These are phyloP conservation scores for Trypanosoma platydactyli DNA, from an alignment of 208 protist genomes.

Conservation along the genomic window DNA sequence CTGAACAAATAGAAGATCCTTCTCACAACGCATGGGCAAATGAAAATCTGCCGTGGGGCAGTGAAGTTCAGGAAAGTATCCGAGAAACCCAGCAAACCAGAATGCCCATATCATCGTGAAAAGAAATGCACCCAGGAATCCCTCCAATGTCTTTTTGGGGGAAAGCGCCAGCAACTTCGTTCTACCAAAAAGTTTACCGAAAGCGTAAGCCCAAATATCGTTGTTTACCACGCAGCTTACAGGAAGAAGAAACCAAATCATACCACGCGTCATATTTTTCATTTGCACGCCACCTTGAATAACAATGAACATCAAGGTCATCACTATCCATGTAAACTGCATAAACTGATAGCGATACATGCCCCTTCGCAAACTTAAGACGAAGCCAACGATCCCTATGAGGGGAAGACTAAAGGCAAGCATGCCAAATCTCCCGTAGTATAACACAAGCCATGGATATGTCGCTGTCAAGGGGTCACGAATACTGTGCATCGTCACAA, in stretches of 20 bases:
- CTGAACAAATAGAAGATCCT: constrained; percentile 76
- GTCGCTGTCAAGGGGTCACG: constrained; percentile 61
- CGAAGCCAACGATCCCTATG: constrained; percentile 86
- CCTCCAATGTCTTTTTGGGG: constrained; percentile 93
- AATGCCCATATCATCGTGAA: constrained; percentile 90
- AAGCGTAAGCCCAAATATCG: constrained; percentile 91
- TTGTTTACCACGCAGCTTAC: constrained; percentile 90
- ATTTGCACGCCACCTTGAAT: constrained; percentile 64
- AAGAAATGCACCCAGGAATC: constrained; percentile 88
- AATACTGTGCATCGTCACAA: constrained; percentile 42
- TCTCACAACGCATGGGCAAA: constrained; percentile 52
- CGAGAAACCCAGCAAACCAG: constrained; percentile 90
- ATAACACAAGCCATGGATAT: constrained; percentile 43
- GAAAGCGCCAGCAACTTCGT: constrained; percentile 81
- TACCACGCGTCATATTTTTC: constrained; percentile 86
- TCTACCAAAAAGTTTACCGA: constrained; percentile 91
- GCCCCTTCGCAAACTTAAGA: constrained; percentile 78
- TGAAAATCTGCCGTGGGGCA: constrained; percentile 82
- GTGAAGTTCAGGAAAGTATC: constrained; percentile 84
- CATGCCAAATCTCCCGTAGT: constrained; percentile 66
- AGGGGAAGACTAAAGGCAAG: constrained; percentile 61
- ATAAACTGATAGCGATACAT: constrained; percentile 93
- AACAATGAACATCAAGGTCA: constrained; percentile 80
- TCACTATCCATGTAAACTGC: constrained; percentile 87
- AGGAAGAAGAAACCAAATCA: constrained; percentile 93